Conservation (phyloP, 2,329 filamentous ascomycete genomes). For the Pseudogymnoascus sp. region DNA sequence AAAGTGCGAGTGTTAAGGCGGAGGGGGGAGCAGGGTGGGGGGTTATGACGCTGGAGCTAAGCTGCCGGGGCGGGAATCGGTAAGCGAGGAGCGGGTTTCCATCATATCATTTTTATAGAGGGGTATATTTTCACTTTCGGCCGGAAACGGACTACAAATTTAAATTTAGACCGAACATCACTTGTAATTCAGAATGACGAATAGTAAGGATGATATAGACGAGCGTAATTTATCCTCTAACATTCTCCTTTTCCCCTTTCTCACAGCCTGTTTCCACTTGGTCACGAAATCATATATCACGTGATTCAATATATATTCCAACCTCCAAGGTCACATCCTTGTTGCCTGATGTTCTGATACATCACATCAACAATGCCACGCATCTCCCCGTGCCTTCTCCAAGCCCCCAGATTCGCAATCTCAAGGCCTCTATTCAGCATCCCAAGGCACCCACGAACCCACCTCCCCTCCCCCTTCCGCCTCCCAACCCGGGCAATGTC, state of each 20-base stretch:
- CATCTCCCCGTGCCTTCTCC: not conserved
- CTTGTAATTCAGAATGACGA: not conserved
- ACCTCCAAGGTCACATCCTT: not conserved
- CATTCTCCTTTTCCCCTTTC: not conserved
- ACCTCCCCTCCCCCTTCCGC: not conserved
- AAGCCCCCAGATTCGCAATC: not conserved
- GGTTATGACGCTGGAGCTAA: constrained; percentile 5
- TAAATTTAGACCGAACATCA: not conserved
- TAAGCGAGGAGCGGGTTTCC: not conserved
- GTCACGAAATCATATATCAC: not conserved
- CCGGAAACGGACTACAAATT: not conserved
- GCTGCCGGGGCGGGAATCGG: not conserved
- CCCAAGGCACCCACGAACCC: not conserved
- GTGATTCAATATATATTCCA: not conserved
- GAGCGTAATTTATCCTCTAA: not conserved
- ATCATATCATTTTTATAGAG: constrained; percentile 1
- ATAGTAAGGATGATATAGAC: too few relatives aligned
- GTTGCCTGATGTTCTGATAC: not conserved
- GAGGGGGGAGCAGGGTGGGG: not conserved
- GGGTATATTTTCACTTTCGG: not conserved
- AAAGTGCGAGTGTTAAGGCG: not conserved
- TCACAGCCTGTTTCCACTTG: not conserved
- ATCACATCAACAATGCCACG: not conserved
- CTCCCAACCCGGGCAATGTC: not conserved
- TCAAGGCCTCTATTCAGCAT: not conserved